Percentiles rank a stretch among this genome's conserved stretches.
phyloP scores from a whole-genome alignment of 176 grass and related monocot species.

The Hyparrhenia diplandra region DNA sequence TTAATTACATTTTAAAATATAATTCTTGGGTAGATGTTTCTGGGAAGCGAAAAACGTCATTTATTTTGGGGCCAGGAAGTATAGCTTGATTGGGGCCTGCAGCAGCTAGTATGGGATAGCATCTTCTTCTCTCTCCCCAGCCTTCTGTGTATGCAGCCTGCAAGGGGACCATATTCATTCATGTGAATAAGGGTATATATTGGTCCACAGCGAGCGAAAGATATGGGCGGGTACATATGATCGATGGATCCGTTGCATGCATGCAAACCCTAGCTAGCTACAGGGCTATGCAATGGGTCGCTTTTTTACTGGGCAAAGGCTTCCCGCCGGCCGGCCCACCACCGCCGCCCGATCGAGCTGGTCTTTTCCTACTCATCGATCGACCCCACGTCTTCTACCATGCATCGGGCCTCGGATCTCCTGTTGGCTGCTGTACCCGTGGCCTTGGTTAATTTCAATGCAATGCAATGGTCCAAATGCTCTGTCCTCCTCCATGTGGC shows the following conservation, averaged over 20 bases:
- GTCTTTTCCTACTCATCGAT: slow-evolving; percentile 40
- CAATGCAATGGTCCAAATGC: not conserved
- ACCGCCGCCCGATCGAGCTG: not conserved
- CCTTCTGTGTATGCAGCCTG: too few species aligned
- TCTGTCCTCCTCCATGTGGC: not conserved
- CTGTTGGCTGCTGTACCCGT: not conserved
- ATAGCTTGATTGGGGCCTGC: slow-evolving; percentile 16
- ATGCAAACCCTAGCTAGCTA: slow-evolving; percentile 51
- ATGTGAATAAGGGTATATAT: slow-evolving; percentile 28
- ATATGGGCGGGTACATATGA: slow-evolving; percentile 26
- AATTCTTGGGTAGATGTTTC: too few species aligned
- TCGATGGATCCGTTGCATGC: slow-evolving; percentile 8
- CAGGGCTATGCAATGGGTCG: slow-evolving; percentile 33
- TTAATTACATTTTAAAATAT: too few species aligned
- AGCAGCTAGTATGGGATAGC: not conserved
- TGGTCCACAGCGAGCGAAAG: slow-evolving; percentile 38
- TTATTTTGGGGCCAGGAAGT: too few species aligned
- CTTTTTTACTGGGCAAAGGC: slow-evolving; percentile 33
- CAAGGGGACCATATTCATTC: slow-evolving; percentile 35
- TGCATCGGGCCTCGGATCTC: slow-evolving; percentile 2
- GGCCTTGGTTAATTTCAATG: not conserved
- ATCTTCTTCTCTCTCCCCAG: too few species aligned
- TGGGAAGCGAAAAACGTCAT: too few species aligned
- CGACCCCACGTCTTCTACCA: not conserved
- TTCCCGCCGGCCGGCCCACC: not conserved